Conservation (phyloP, 495 filamentous ascomycete genomes). For the Pseudomonodictys pantanalensis region DNA sequence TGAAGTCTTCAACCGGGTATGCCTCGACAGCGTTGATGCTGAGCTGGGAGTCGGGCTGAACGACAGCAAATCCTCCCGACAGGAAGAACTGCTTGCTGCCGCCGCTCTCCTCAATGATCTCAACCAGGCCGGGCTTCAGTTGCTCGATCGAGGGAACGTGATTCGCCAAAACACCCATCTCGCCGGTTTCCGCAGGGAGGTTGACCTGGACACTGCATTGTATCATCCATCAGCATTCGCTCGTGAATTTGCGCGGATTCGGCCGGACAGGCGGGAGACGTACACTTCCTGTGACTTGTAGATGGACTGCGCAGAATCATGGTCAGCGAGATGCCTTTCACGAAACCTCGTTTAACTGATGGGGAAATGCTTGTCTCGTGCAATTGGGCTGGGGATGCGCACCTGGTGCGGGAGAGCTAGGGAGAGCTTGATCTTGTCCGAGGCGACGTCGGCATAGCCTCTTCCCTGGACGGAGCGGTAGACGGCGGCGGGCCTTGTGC, state of each 20-base stretch:
- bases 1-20: slow-evolving; percentile 92
- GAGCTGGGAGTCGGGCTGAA: slow-evolving; percentile 90
- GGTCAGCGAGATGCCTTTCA: not conserved
- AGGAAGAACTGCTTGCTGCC: slow-evolving; percentile 98
- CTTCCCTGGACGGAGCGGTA: slow-evolving; percentile 72
- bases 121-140: slow-evolving; percentile 91
- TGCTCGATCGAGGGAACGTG: slow-evolving; percentile 99
- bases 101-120: slow-evolving; percentile 88
- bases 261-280: slow-evolving; percentile 39
- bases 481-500: slow-evolving; percentile 68
- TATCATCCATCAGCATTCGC: slow-evolving; percentile 6
- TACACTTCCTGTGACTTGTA: slow-evolving; percentile 77
- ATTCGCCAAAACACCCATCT: slow-evolving; percentile 98
- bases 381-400: slow-evolving; percentile 39
- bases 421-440: slow-evolving; percentile 97
- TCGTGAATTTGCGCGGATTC: slow-evolving; percentile 1
- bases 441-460: slow-evolving; percentile 89
- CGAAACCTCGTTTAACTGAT: not conserved
- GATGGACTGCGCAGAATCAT: slow-evolving; percentile 53
- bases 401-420: slow-evolving; percentile 98
- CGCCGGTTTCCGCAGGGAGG: slow-evolving; percentile 93
- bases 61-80: slow-evolving; percentile 93
- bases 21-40: slow-evolving; percentile 98
- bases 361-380: not conserved
- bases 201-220: slow-evolving; percentile 90